Evolutionary conservation across 371 early-diverging fungal genomes (phyloP).

Genomic region (Caulochytrium protostelioides): DNA sequence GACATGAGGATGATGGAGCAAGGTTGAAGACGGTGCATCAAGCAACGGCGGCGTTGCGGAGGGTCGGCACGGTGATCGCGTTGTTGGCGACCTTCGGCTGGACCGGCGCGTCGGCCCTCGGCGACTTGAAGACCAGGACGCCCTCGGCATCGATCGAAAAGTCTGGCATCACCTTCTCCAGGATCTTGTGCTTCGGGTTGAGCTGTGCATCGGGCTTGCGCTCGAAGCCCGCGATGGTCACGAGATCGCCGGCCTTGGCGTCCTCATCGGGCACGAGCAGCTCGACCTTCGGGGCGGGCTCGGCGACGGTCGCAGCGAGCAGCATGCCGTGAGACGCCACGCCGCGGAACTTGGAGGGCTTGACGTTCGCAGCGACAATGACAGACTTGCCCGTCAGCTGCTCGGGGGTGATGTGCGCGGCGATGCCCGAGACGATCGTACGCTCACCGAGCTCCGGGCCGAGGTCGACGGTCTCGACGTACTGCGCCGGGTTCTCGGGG

Average conservation of each 20-base stretch:
- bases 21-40: too few relatives aligned
- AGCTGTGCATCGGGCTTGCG: constrained; percentile 4
- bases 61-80: too few relatives aligned
- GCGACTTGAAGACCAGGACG: constrained; percentile 8
- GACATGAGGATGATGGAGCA: too few relatives aligned
- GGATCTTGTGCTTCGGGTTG: constrained; percentile 16
- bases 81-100: too few relatives aligned
- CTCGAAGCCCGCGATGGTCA: constrained; percentile 13
- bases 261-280: constrained; percentile 12
- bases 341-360: constrained; percentile 13
- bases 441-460: constrained; percentile 21
- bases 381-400: constrained; percentile 15
- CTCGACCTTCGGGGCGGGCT: constrained; percentile 14
- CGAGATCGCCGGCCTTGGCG: constrained; percentile 10
- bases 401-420: constrained; percentile 24
- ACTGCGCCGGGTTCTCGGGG: constrained; percentile 22
- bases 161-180: constrained; percentile 7
- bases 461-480: constrained; percentile 29
- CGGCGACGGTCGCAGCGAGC: constrained; percentile 11
- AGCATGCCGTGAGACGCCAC: constrained; percentile 18
- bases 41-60: too few relatives aligned
- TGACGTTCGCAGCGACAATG: constrained; percentile 14
- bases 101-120: too few relatives aligned
- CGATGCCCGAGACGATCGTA: constrained; percentile 18
- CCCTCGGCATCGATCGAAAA: constrained; percentile 8